Conservation (phyloP, 371 early-diverging fungal genomes). For the Encephalitozoon intestinalis region DNA sequence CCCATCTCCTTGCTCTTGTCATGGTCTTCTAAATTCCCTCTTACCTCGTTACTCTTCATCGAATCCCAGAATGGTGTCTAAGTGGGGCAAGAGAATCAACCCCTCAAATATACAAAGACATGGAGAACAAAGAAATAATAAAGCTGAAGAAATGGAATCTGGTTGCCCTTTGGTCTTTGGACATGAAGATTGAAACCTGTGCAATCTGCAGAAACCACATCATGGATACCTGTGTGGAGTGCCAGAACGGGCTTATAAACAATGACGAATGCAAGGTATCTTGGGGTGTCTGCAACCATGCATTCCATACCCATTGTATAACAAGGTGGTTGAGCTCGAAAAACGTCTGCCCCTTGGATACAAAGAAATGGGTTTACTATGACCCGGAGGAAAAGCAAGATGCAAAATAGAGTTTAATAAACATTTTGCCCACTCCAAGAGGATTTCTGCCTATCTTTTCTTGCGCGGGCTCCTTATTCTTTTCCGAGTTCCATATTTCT, state of each 20-base stretch:
- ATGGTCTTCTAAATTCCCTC: not conserved
- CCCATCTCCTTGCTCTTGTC: not conserved
- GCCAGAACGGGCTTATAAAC: slow-evolving; percentile 67
- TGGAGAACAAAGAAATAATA: slow-evolving; percentile 11
- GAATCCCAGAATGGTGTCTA: not conserved
- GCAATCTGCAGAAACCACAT: slow-evolving; percentile 99
- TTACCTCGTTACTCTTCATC: not conserved
- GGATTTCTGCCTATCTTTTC: too few species aligned
- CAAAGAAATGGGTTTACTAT: slow-evolving; percentile 94
- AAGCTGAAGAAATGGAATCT: slow-evolving; percentile 44
- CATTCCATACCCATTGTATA: slow-evolving; percentile 98
- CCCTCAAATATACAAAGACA: not conserved
- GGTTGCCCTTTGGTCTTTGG: slow-evolving; percentile 63
- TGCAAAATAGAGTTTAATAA: slow-evolving; percentile 5
- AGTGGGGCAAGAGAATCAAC: not conserved
- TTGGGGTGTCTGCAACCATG: slow-evolving; percentile 98
- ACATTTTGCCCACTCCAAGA: slow-evolving; percentile 20
- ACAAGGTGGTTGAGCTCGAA: slow-evolving; percentile 92
- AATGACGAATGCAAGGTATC: slow-evolving; percentile 88
- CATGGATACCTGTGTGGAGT: slow-evolving; percentile 87
- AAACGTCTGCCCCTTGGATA: slow-evolving; percentile 94
- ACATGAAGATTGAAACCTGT: slow-evolving; percentile 94
- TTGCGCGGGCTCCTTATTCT: not conserved
- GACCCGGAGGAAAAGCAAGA: slow-evolving; percentile 61
- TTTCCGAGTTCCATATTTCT: not conserved